Conservation (phyloP, 2,329 filamentous ascomycete genomes). For the Fonsecaea pedrosoi region DNA sequence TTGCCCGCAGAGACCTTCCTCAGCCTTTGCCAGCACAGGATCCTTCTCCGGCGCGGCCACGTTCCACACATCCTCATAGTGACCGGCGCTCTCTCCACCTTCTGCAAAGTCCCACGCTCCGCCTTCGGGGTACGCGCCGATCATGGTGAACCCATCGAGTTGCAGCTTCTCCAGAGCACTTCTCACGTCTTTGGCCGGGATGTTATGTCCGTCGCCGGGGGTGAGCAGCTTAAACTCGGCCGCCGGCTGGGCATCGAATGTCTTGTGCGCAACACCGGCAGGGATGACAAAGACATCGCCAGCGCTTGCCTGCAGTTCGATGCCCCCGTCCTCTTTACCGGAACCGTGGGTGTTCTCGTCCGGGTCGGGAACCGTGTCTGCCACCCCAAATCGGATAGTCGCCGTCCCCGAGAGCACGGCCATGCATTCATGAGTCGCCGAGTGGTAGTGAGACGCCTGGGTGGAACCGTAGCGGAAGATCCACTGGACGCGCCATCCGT, state of each 20-base stretch:
- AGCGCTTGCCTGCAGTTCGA: conserved; percentile 56
- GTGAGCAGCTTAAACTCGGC: conserved; percentile 52
- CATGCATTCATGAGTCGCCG: conserved; percentile 64
- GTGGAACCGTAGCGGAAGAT: conserved; percentile 63
- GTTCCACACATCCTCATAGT: conserved; percentile 55
- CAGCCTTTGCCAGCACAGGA: conserved; percentile 54
- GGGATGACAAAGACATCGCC: conserved; percentile 68
- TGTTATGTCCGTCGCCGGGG: conserved; percentile 51
- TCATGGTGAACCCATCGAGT: conserved; percentile 60
- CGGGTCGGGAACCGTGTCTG: conserved; percentile 53
- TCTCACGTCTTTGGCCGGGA: conserved; percentile 38
- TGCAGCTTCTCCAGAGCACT: conserved; percentile 47
- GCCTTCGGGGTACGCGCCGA: conserved; percentile 61
- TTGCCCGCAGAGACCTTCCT: conserved; percentile 48
- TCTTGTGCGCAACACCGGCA: conserved; percentile 64
- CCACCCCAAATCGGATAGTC: conserved; percentile 62
- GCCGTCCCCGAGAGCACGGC: conserved; percentile 61
- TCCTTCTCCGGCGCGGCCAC: conserved; percentile 55
- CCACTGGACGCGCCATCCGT: conserved; percentile 63
- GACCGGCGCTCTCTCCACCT: conserved; percentile 53
- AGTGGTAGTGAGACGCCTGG: conserved; percentile 65
- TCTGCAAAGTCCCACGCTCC: conserved; percentile 60
- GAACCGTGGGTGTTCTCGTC: conserved; percentile 51
- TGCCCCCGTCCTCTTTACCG: conserved; percentile 55
- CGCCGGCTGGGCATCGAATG: conserved; percentile 52